Conservation (phyloP, 805 yeast species). For the Wickerhamomyces mucosus region DNA sequence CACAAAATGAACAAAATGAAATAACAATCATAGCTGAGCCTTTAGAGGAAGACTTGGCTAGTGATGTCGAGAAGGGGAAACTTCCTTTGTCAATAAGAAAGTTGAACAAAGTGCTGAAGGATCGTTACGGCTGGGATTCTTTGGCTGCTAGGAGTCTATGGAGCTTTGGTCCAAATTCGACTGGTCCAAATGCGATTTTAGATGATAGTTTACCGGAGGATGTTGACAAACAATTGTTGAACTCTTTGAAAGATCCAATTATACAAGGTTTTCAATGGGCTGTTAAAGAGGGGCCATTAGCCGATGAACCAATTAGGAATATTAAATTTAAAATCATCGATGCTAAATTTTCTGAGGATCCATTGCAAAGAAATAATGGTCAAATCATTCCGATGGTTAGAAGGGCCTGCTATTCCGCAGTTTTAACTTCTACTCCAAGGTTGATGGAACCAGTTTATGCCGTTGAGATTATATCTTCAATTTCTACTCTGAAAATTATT, state of each 20-base stretch:
- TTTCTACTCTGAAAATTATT: conserved; percentile 37
- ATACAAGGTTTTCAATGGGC: conserved; percentile 81
- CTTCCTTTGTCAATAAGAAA: conserved; percentile 25
- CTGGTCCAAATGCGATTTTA: conserved; percentile 40
- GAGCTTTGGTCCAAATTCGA: conserved; percentile 58
- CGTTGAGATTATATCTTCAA: conserved; percentile 47
- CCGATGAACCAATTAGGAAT: conserved; percentile 71
- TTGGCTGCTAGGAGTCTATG: conserved; percentile 75
- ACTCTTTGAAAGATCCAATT: conserved; percentile 42
- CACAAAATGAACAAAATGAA: conserved; percentile 43
- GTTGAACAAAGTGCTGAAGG: conserved; percentile 46
- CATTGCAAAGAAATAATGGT: conserved; percentile 42
- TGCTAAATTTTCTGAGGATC: conserved; percentile 38
- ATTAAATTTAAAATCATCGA: conserved; percentile 66
- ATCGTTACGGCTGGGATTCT: conserved; percentile 69
- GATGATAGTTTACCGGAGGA: conserved; percentile 75
- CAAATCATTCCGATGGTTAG: conserved; percentile 78
- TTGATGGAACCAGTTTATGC: conserved; percentile 75
- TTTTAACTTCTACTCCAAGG: conserved; percentile 69
- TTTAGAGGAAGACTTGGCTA: conserved; percentile 40
- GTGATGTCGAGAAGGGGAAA: conserved; percentile 45
- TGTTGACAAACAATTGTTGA: conserved; percentile 45
- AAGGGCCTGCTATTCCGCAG: conserved; percentile 75
- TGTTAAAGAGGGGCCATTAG: conserved; percentile 80
- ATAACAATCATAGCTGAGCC: conserved; percentile 77